Evolutionary conservation across 257 asterid genomes (phyloP).

Genomic region (Asclepias syriaca): DNA sequence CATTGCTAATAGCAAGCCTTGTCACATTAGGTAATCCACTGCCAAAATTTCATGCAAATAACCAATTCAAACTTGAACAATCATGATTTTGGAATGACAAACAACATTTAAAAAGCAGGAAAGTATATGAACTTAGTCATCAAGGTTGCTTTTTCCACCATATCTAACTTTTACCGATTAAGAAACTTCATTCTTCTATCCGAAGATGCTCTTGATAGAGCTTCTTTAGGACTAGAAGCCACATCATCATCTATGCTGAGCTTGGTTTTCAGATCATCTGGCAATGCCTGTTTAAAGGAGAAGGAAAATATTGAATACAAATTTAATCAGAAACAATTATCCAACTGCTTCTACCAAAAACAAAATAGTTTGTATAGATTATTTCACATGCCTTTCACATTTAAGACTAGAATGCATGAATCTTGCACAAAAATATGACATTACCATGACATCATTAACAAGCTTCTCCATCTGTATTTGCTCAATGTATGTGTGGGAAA

Average conservation of each 20-base stretch:
- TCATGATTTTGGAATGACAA: background rate
- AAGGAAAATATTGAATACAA: background rate
- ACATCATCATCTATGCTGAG: slow-evolving; percentile 88
- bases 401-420: background rate
- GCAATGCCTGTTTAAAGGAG: slow-evolving; percentile 56
- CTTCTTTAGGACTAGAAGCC: slow-evolving; percentile 96
- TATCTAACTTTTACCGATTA: slow-evolving; percentile 45
- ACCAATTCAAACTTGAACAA: background rate
- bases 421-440: background rate
- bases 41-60: slow-evolving; percentile 23
- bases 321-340: background rate
- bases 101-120: background rate
- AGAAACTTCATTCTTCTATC: slow-evolving; percentile 89
- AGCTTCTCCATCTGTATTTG: slow-evolving; percentile 97
- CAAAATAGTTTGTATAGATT: background rate
- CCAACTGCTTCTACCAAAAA: background rate
- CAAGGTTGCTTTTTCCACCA: background rate
- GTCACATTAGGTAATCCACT: slow-evolving; percentile 74
- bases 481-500: slow-evolving; percentile 92
- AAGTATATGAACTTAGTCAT: background rate
- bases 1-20: slow-evolving; percentile 71
- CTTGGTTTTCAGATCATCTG: slow-evolving; percentile 89
- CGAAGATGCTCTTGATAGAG: slow-evolving; percentile 87
- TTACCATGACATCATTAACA: slow-evolving; percentile 90
- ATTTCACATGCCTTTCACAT: background rate